phyloP scores from a whole-genome alignment of 805 yeast species.

The Saturnispora halmiae region DNA sequence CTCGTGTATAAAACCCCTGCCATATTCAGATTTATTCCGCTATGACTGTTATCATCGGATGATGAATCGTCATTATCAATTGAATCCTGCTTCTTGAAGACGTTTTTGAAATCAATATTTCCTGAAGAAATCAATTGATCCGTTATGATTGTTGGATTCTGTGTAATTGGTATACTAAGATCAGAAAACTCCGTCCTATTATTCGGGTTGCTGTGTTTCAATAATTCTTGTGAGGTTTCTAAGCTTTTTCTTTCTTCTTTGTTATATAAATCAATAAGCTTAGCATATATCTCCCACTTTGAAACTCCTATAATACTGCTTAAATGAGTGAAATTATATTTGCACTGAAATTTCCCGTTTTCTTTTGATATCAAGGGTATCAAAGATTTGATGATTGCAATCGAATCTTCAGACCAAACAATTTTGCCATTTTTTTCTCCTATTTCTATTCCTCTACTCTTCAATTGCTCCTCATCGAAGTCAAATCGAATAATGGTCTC shows the following conservation, averaged over 20 bases:
- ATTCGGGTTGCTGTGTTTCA: not conserved
- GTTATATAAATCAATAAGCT: slow-evolving; percentile 18
- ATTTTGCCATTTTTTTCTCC: not conserved
- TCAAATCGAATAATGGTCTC: slow-evolving; percentile 1
- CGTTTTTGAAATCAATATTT: no score
- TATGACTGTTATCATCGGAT: slow-evolving; percentile 2
- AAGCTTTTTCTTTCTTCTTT: not conserved
- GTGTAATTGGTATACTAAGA: no score
- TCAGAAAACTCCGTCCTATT: no score
- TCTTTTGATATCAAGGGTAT: slow-evolving; percentile 13
- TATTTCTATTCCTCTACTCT: not conserved
- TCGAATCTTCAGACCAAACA: slow-evolving; percentile 17
- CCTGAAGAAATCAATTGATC: no score
- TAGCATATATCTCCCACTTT: slow-evolving; percentile 16
- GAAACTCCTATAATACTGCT: slow-evolving; percentile 12
- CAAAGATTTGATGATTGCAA: slow-evolving; percentile 13
- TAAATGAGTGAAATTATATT: slow-evolving; percentile 19
- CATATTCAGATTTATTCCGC: slow-evolving; percentile 19
- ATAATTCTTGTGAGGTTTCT: not conserved
- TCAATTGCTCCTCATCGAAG: not conserved
- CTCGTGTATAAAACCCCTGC: slow-evolving; percentile 20
- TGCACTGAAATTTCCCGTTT: slow-evolving; percentile 15
- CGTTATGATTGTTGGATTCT: no score
- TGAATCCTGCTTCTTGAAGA: no score
- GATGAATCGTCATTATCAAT: not conserved